Base-by-base conservation (phyloP, 2,329 filamentous ascomycete genomes). In the Aspergillus flavus region DNA sequence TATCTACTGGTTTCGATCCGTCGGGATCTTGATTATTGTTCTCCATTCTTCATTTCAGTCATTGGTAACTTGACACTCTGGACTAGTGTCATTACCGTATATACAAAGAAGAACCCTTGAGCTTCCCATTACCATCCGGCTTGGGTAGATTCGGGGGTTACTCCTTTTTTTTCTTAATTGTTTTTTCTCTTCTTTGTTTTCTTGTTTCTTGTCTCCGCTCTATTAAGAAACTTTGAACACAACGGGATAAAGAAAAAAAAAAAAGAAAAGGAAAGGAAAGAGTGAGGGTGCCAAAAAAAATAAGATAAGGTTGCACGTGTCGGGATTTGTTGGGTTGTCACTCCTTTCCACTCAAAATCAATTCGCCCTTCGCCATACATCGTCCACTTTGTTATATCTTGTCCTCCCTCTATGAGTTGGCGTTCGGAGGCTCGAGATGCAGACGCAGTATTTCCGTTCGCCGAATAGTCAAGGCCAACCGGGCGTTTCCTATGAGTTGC, bases 381-480 rank as follows among this genome's bases (percentile, higher is more conserved):
- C 30, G 34, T 23, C 41, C 39, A 52, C 46, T 34, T 43, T 32
- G 26, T 9, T 23, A 21, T 16, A 34, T 53, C 7, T n/a, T 41
- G 39, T 41, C n/a, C 39, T 63, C 45, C 59, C 65, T 59, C 57
- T 65, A 70, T 70, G 68, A 66, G 61, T 62, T 66, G 63, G 64
- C 63, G 61, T 61, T 61, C 62, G 50, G 57, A 60, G 52, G 60
- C 54, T 54, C 63, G 62, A 61, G 26, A 79, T 79, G 76, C 74
- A 78, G 64, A 70, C 72, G 46, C 68, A 74, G 65, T 76, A 72
- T 62, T 73, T 69, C 67, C 74, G 73, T 60, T 67, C 71, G 34
- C 68, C 70, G 64, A 68, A 65, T 62, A 71, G 65, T 60, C 71
- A 68, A 34, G 67, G 36, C 46, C 65, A 72, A 56, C 68, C 68